phyloP scores from a whole-genome alignment of 2,329 filamentous ascomycete species.

The Hymenoscyphus infarciens region DNA sequence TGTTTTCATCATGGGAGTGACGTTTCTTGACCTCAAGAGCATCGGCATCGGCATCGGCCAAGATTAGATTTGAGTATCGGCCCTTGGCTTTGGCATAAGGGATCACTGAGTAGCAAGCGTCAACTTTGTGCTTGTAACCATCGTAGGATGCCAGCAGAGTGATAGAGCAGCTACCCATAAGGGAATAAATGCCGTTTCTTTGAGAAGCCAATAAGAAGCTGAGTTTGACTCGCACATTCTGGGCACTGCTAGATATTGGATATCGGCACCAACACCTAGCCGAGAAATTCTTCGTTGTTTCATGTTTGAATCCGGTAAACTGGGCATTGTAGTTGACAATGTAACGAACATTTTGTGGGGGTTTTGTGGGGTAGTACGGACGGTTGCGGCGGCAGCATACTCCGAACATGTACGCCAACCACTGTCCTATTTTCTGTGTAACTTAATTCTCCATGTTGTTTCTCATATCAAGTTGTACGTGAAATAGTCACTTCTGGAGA shows the following conservation, averaged over 20 bases:
- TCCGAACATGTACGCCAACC: neutral
- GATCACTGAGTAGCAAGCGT: constrained; percentile 1
- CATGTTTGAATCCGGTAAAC: neutral
- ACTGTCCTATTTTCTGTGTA: neutral
- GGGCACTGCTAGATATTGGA: neutral
- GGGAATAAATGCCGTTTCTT: neutral
- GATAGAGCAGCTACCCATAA: neutral
- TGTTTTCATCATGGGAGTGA: neutral
- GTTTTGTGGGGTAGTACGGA: neutral
- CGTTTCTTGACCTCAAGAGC: neutral
- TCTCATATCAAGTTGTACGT: neutral
- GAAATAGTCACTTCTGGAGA: neutral
- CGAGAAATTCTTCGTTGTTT: neutral
- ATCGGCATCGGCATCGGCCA: neutral
- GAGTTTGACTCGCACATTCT: neutral
- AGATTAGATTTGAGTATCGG: neutral
- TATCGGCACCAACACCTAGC: neutral
- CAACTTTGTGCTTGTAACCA: constrained; percentile 1
- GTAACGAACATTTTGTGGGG: neutral
- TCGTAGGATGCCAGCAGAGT: neutral
- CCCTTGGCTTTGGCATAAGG: neutral
- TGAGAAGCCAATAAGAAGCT: neutral
- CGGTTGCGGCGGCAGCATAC: neutral
- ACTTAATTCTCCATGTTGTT: neutral
- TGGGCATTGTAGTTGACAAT: constrained; percentile 4